Base-by-base conservation (phyloP, 257 asterid species). In the Ocimum tenuiflorum region DNA sequence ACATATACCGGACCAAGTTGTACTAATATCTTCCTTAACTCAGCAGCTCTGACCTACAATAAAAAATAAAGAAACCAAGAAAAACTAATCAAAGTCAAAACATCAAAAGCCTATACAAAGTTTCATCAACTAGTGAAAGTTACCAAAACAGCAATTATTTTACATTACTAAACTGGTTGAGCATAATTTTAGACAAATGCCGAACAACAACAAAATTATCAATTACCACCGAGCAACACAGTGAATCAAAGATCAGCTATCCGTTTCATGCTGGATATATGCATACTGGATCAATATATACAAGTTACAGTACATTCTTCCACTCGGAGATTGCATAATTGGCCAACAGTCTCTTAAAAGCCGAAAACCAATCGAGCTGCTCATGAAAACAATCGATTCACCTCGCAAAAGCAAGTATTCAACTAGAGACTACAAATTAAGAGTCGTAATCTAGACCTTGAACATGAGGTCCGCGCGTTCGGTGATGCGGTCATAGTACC, bases 1-100 rank as follows among this genome's bases (percentile, higher is more conserved):
- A 50, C 58, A 56, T 59, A 38, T 80, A 91, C 98, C 88, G 98
- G 98, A 43, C 98, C 98, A 53, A 92, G 96, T 77, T 87, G 97
- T 48, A 81, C 82, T 73, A 92, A 62, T 75, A 87, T 79, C 82
- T 82, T 83, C 82, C 97, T 84, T 83, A 92, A 65, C 58, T 87
- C 95, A 58, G 86, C 97, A 55, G 98, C 97, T 78, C 98, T 81
- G 75, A 82, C 87, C 98, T 92, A 72, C 76, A 72, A 36, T 6
- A 35, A 33, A 51, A 58, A 71, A 60, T 42, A 41, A 51, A 73
- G 63, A 51, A 60, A 62, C 33, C 27, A 57, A 35, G 72, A n/a
- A 39, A 73, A 46, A 47, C 27, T 14, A 27, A 52, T 69, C 64
- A 50, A 58, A 73, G 27, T 41, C 45, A 61, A 48, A 18, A 48